Base-by-base conservation (phyloP, 352 stramenopile species). In the Saprolegnia diclina region DNA sequence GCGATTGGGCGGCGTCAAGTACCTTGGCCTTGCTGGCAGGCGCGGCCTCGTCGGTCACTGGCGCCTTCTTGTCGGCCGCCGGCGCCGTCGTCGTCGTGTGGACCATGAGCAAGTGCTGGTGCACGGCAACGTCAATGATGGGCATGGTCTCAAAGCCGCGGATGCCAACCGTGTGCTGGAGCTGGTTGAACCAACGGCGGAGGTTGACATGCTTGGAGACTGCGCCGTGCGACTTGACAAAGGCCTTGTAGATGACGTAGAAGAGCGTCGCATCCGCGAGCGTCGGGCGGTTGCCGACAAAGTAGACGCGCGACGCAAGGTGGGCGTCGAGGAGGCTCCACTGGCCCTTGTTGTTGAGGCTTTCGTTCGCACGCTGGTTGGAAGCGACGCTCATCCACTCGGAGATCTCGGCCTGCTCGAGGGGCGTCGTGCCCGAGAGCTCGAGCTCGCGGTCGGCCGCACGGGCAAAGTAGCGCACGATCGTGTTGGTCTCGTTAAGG, bases 121-220 rank as follows among this genome's bases (percentile, higher is more conserved):
- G 45, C 63, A 61, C 50, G 38, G 45, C n/a, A 55, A 94, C 46
- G 48, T 82, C 72, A 63, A 94, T 46, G 67, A 94, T 67, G 37
- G 89, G 82, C 48, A 89, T 73, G 71, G 81, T 76, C n/a, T 74
- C 78, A 88, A 94, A 94, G 56, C 86, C 86, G 21, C 79, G 84
- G 55, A 94, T 82, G 71, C 86, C 86, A 53, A 76, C 84, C 64
- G 86, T 91, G 80, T 92, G 83, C 73, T 94, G 86, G 48, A 94
- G 71, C 75, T 94, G 86, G 76, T 94, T 82, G 65, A 94, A 94
- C 86, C 86, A 94, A 73, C 86, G 86, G 71, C 81, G 75, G 50
- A 94, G 71, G 74, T 84, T 86, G 26, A 68, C 59, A 61, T 78
- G 82, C 71, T 88, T 76, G 40, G 74, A 68, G 42, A 91, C 79